phyloP scores from a whole-genome alignment of 1,139 yeast species.

The Debaryomycetaceae sp. region DNA sequence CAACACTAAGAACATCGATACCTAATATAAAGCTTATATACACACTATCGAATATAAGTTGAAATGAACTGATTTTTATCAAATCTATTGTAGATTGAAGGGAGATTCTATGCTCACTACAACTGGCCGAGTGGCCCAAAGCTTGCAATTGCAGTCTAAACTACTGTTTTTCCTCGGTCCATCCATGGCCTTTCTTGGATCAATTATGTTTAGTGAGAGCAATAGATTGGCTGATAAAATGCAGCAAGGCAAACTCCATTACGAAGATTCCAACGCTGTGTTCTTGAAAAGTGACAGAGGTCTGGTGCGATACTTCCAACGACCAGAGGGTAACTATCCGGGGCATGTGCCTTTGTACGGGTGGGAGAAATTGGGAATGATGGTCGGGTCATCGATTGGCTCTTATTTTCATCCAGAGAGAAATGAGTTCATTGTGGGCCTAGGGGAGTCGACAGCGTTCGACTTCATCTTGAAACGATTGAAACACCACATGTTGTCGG shows the following conservation, averaged over 20 bases:
- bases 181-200: slow-evolving; percentile 17
- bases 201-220: slow-evolving; percentile 43
- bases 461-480: slow-evolving; percentile 60
- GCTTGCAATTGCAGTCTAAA: slow-evolving; percentile 1
- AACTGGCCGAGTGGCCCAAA: background rate
- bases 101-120: background rate
- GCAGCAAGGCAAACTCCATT: slow-evolving; percentile 53
- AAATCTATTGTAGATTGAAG: background rate
- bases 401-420: slow-evolving; percentile 80
- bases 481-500: slow-evolving; percentile 70
- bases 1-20: background rate
- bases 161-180: slow-evolving; percentile 9
- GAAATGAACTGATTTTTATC: background rate
- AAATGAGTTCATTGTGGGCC: slow-evolving; percentile 80
- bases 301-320: slow-evolving; percentile 27
- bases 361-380: slow-evolving; percentile 62
- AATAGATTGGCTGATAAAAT: slow-evolving; percentile 55
- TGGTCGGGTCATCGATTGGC: slow-evolving; percentile 76
- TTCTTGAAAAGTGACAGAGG: slow-evolving; percentile 24
- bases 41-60: background rate
- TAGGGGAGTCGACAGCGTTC: slow-evolving; percentile 90
- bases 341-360: slow-evolving; percentile 76
- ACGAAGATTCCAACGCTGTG: slow-evolving; percentile 31
- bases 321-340: slow-evolving; percentile 56
- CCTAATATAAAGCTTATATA: background rate